These are phyloP conservation scores for Verbena officinalis DNA, from an alignment of 257 asterid species.

Conservation along the genomic window DNA sequence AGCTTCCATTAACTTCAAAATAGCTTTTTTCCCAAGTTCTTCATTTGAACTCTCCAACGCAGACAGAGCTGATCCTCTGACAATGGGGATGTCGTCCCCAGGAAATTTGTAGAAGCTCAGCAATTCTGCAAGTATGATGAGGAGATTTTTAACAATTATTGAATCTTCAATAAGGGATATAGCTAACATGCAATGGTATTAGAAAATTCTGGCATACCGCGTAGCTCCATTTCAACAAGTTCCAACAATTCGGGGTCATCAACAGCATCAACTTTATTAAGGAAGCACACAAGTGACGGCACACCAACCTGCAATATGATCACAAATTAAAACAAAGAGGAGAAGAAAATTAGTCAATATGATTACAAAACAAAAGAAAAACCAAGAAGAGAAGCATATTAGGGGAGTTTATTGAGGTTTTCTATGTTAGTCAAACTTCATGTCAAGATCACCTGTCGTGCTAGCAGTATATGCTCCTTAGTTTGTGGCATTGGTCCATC, in stretches of 20 bases:
- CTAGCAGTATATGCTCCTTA: conserved; percentile 92
- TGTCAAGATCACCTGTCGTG: conserved; percentile 78
- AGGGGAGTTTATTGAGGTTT: not conserved
- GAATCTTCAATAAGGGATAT: not conserved
- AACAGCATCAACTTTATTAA: conserved; percentile 92
- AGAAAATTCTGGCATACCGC: conserved; percentile 53
- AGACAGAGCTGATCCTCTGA: conserved; percentile 95
- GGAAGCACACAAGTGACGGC: conserved; percentile 95
- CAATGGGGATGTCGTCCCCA: conserved; percentile 95
- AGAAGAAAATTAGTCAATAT: conserved; percentile 12
- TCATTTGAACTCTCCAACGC: conserved; percentile 95
- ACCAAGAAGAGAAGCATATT: conserved; percentile 6
- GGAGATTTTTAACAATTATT: conserved; percentile 17
- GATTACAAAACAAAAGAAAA: conserved; percentile 14
- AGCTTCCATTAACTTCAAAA: conserved; percentile 91
- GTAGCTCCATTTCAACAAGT: conserved; percentile 99
- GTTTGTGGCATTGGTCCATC: conserved; percentile 99
- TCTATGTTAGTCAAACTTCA: conserved; percentile 21
- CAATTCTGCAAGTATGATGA: conserved; percentile 58
- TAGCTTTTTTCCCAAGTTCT: conserved; percentile 86
- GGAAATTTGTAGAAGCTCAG: conserved; percentile 96
- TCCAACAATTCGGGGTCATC: conserved; percentile 97
- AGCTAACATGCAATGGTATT: conserved; percentile 1
- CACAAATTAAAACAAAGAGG: conserved; percentile 11
- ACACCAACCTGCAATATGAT: conserved; percentile 80